Evolutionary conservation across 164 flowering plant genomes (phyloP), one percentile per base, ranked within the genome.

Genomic region (Liquidambar formosana): DNA sequence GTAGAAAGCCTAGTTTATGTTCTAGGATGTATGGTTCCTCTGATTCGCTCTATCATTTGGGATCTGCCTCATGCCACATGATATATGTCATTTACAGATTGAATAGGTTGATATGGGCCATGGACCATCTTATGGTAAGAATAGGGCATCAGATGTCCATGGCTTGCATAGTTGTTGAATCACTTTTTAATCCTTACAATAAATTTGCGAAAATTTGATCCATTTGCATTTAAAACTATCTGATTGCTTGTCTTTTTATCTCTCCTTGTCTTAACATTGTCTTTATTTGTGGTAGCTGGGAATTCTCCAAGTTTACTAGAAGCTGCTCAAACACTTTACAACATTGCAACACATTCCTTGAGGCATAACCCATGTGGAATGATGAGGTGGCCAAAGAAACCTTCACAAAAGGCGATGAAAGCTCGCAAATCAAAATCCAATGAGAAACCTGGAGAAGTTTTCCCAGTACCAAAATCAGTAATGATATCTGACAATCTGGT

Each of bases 261-360:
- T 25, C 11, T 11, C 60, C 38, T 25, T 25, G 38, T 25, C 60
- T 16, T 27, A 11, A 25, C 60, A 26, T 5, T 23, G n/a, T n/a
- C 45, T 61, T 60, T 22, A 6, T 71, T 63, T 63, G 47, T 74
- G 57, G 60, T 81, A 85, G 92, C 47, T 67, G 80, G 43, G 44
- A 67, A 67, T 65, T 83, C 85, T 60, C 86, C 90, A 19, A 73
- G 73, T 59, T 28, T 78, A 51, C 22, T 83, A 51, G 85, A 77
- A 71, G 98, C 98, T 76, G 98, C 98, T 69, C 88, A 84, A 73
- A 87, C 79, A n/a, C 85, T 91, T 6, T 78, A 53, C 64, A 88
- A 82, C 56, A 77, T 93, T 57, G 83, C 90, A 41, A 73, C 73
- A 16, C 68, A 69, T 46, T 33, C 81, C 18, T 44, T 46, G 33